These are phyloP conservation scores for Cyclotella sp. DNA, from an alignment of 108 stramenopile species.

Conservation along the genomic window DNA sequence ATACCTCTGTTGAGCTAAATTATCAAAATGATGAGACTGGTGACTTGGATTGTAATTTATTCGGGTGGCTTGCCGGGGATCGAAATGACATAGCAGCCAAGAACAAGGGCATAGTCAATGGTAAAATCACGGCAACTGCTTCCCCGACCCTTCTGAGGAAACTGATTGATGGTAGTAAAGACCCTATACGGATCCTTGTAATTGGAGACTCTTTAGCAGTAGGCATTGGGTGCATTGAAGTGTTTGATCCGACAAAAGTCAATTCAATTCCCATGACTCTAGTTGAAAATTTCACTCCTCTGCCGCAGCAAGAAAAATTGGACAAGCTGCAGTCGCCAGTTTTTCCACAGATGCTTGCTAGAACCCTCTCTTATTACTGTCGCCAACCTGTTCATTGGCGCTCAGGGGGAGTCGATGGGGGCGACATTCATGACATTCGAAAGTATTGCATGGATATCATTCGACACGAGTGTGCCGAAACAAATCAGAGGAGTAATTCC, in stretches of 20 bases:
- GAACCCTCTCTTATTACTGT: constrained; percentile 55
- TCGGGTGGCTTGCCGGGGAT: no score
- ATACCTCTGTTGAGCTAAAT: no score
- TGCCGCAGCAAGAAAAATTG: constrained; percentile 9
- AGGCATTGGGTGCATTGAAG: constrained; percentile 63
- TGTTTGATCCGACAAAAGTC: constrained; percentile 58
- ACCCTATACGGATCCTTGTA: constrained; percentile 57
- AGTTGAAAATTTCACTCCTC: constrained; percentile 42
- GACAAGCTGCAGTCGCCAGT: constrained; percentile 52
- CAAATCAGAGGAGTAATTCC: not conserved
- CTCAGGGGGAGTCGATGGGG: constrained; percentile 80
- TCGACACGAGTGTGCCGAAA: constrained; percentile 50
- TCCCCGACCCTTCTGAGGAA: constrained; percentile 1
- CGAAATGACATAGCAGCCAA: no score
- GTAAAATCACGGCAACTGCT: not conserved
- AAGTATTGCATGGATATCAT: constrained; percentile 60
- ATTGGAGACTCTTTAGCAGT: constrained; percentile 75
- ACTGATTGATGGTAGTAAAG: not conserved
- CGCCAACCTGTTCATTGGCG: constrained; percentile 58
- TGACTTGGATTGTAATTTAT: no score
- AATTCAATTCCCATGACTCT: constrained; percentile 44
- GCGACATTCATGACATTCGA: constrained; percentile 57
- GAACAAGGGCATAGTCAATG: not conserved
- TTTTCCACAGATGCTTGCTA: constrained; percentile 66
- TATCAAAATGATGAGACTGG: no score